Percentiles rank a stretch among this genome's conserved stretches.
Evolutionary conservation across 495 filamentous ascomycete genomes (phyloP).

Genomic region (Trichocladium uniseriatum): DNA sequence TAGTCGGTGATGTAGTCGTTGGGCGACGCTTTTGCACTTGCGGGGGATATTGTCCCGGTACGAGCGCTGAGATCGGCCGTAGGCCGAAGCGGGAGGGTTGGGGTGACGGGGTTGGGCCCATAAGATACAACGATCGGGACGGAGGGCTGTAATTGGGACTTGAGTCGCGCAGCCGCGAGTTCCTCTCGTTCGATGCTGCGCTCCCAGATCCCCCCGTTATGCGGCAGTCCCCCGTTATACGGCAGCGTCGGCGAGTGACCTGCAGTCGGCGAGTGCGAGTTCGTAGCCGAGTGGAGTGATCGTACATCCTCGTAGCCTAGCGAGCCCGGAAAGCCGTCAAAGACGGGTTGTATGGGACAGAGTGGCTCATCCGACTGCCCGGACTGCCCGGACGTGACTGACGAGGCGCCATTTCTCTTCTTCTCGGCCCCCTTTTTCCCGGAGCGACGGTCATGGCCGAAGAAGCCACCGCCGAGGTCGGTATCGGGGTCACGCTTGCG

Average conservation of each 20-base stretch:
- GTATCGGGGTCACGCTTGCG: slow-evolving; percentile 14
- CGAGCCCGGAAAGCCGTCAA: slow-evolving; percentile 27
- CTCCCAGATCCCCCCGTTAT: slow-evolving; percentile 7
- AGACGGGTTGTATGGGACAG: slow-evolving; percentile 24
- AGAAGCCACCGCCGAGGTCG: slow-evolving; percentile 12
- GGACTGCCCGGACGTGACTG: slow-evolving; percentile 17
- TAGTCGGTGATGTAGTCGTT: background rate
- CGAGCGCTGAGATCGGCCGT: slow-evolving; percentile 12
- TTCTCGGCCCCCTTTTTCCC: slow-evolving; percentile 19
- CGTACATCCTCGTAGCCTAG: slow-evolving; percentile 29
- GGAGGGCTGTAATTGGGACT: slow-evolving; percentile 15
- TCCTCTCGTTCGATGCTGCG: slow-evolving; percentile 24
- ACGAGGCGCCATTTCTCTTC: slow-evolving; percentile 9
- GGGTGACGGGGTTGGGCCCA: slow-evolving; percentile 29
- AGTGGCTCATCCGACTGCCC: slow-evolving; percentile 20
- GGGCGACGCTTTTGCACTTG: slow-evolving; percentile 14
- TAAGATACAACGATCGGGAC: slow-evolving; percentile 21
- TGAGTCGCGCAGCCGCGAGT: slow-evolving; percentile 24
- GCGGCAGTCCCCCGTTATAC: background rate
- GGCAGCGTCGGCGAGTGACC: slow-evolving; percentile 15
- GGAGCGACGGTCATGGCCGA: slow-evolving; percentile 14
- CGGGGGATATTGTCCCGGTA: slow-evolving; percentile 13
- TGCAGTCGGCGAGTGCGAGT: slow-evolving; percentile 18
- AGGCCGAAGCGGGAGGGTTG: slow-evolving; percentile 21
- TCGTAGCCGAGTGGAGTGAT: slow-evolving; percentile 12